phyloP scores from a whole-genome alignment of 257 asterid genomes.

The Solanum ossicruentum region DNA sequence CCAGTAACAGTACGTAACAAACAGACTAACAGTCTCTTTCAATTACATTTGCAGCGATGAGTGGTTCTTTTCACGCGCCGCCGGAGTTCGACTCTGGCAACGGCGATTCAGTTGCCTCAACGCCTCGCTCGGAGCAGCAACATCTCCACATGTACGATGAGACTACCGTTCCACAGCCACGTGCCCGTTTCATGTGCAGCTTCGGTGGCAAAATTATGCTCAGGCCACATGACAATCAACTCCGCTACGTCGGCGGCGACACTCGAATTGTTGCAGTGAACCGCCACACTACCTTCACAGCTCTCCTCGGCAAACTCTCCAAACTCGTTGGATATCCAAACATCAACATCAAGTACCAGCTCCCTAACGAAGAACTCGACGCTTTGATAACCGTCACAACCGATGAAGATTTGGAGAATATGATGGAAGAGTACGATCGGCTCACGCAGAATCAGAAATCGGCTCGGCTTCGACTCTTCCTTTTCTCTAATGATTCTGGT shows the following conservation, averaged over 20 bases:
- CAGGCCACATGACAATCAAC: constrained; percentile 56
- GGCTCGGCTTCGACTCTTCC: constrained; percentile 64
- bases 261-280: constrained; percentile 59
- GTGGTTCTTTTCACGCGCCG: constrained; percentile 17
- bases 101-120: constrained; percentile 54
- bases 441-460: constrained; percentile 39
- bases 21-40: not conserved
- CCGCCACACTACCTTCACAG: constrained; percentile 48
- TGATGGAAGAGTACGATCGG: constrained; percentile 94
- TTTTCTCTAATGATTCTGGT: constrained; percentile 35
- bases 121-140: constrained; percentile 58
- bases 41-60: constrained; percentile 19
- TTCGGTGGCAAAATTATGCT: constrained; percentile 48
- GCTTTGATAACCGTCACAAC: constrained; percentile 64
- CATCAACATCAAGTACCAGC: constrained; percentile 77
- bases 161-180: constrained; percentile 12
- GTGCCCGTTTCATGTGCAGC: constrained; percentile 83
- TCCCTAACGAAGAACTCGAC: constrained; percentile 85
- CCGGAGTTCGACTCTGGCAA: constrained; percentile 42
- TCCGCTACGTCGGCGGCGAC: constrained; percentile 59
- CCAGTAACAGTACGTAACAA: not conserved
- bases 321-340: constrained; percentile 47
- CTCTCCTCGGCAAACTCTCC: constrained; percentile 50
- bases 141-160: constrained; percentile 33
- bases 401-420: constrained; percentile 82